Evolutionary conservation across 257 asterid genomes (phyloP).

Genomic region (Nicotiana benthamiana): DNA sequence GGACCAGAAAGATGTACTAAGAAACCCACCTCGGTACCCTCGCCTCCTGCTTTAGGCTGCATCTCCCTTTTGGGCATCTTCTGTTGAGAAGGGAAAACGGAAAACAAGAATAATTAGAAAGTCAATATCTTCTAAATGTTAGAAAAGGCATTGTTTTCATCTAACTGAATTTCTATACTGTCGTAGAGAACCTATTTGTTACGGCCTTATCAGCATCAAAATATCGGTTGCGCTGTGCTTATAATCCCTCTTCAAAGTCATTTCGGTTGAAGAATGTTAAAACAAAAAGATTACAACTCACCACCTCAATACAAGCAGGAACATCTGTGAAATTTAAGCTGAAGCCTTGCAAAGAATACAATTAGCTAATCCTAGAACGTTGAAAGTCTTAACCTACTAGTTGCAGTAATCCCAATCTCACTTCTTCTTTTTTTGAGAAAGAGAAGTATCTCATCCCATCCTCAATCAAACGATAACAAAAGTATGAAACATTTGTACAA

Average conservation of each 20-base stretch:
- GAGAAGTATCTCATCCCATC: background rate
- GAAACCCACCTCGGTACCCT: background rate
- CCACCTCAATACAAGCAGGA: background rate
- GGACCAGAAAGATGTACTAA: background rate
- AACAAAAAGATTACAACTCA: background rate
- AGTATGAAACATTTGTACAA: background rate
- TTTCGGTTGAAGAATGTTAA: background rate
- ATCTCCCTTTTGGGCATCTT: slow-evolving; percentile 3
- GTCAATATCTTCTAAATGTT: background rate
- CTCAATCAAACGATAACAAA: background rate
- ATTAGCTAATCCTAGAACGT: background rate
- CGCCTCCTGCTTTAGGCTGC: background rate
- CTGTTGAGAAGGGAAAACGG: background rate
- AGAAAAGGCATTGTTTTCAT: background rate
- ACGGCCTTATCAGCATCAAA: background rate
- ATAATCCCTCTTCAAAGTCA: background rate
- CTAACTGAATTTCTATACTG: background rate
- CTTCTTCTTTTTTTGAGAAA: too few relatives aligned
- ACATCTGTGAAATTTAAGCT: background rate
- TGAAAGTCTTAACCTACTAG: background rate
- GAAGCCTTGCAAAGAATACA: background rate
- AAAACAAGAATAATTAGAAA: background rate
- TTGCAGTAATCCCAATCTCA: background rate
- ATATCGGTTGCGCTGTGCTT: background rate
- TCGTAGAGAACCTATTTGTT: background rate